Evolutionary conservation across 192 early-diverging fungal species (phyloP), one percentile per base, ranked within the genome.

Genomic region (Diversispora eburnea): DNA sequence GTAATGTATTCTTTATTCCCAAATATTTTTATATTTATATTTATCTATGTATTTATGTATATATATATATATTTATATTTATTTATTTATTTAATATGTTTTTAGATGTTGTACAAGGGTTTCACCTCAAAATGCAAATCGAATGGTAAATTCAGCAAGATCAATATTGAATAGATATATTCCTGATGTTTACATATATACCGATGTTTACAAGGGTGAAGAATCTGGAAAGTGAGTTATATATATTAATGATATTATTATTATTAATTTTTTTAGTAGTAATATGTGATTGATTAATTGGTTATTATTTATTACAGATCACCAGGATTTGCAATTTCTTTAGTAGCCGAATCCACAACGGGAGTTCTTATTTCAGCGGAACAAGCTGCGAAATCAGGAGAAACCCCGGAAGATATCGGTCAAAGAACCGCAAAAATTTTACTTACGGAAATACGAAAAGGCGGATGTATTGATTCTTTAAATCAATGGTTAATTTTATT

Each of bases 151-250:
- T 75, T 82, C 95, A 5, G 93, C 95, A 22, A 83, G 97, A 56
- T 82, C 87, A 5, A 83, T 95, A 74, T 82, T 99, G 64, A 97
- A 96, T 64, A 87, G 88, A 71, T 98, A 91, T 80, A 96, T 98
- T 72, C 95, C 95, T 5, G 96, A 99, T 77, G 92, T 99, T 46
- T 97, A 97, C 77, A 90, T 99, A 65, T 97, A 95, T 81, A 95
- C 97, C 33, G 97, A 98, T 82, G 93, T 96, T 58, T 98, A 92
- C 79, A 95, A 95, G 77, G 96, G 97, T n/a, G 91, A 89, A 8
- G 95, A 99, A 72, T 90, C 91, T 17, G 96, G 97, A 46, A 79
- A 90, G 66, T 83, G 74, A 76, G 79, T 75, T 17, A 51, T 51
- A 51, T 5, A 6, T 13, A 51, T 51, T 33, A 33, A 33, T 33